phyloP scores from a whole-genome alignment of 2,329 filamentous ascomycete genomes.

The Pestalotiopsis sp. region DNA sequence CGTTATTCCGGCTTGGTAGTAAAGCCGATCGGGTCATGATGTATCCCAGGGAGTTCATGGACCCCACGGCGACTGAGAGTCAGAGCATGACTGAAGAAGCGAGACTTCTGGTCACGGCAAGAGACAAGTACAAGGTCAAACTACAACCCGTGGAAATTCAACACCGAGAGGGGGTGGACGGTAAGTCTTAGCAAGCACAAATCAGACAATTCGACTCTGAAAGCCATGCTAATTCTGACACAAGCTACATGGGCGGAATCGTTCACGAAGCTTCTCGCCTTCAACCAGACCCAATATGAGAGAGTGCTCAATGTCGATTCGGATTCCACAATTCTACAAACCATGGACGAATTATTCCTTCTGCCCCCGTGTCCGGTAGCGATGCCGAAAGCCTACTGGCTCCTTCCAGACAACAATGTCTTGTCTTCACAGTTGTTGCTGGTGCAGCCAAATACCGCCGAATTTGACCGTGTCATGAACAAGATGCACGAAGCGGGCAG shows the following conservation, averaged over 20 bases:
- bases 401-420: constrained; percentile 51
- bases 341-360: constrained; percentile 72
- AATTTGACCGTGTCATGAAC: constrained; percentile 43
- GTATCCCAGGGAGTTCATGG: constrained; percentile 43
- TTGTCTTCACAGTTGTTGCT: constrained; percentile 66
- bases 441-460: constrained; percentile 56
- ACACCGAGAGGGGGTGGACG: constrained; percentile 33
- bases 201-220: neutral
- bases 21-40: constrained; percentile 47
- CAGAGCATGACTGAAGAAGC: constrained; percentile 29
- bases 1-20: constrained; percentile 40
- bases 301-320: constrained; percentile 58
- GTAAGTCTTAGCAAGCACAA: constrained; percentile 27
- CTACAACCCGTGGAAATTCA: constrained; percentile 44
- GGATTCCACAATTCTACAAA: constrained; percentile 62
- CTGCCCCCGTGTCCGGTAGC: constrained; percentile 62
- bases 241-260: constrained; percentile 61
- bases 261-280: constrained; percentile 69
- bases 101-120: constrained; percentile 40
- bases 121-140: constrained; percentile 46
- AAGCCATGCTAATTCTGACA: neutral
- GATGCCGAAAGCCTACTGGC: constrained; percentile 75
- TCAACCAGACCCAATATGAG: constrained; percentile 64
- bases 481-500: constrained; percentile 31
- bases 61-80: constrained; percentile 29